Conservation (phyloP, 305 asterid genomes). For the Fraxinus xanthoxyloides region DNA sequence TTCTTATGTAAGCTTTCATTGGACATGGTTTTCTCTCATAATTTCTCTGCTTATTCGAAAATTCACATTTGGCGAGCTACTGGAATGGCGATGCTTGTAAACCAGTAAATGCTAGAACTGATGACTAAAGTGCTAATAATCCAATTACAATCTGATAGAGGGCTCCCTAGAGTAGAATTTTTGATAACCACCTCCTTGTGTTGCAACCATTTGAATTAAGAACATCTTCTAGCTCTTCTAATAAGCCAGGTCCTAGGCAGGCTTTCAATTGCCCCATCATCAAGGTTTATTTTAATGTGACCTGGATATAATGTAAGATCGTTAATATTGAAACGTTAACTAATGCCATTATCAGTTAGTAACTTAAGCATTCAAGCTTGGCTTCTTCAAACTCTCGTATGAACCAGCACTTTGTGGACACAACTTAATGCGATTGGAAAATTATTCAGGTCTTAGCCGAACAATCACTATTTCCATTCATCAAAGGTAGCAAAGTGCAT, state of each 20-base stretch:
- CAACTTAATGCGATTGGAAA: not conserved
- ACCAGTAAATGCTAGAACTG: not conserved
- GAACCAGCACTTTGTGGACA: not conserved
- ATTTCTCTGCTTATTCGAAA: not conserved
- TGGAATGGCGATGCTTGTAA: not conserved
- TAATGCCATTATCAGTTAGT: not conserved
- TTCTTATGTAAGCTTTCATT: not conserved
- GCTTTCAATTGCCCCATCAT: not conserved
- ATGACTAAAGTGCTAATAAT: not conserved
- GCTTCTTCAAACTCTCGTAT: not conserved
- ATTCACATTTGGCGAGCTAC: not conserved
- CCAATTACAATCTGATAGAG: not conserved
- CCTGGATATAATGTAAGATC: not conserved
- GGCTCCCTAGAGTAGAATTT: not conserved
- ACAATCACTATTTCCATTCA: not conserved
- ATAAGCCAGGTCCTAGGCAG: not conserved
- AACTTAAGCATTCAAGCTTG: not conserved
- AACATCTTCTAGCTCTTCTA: not conserved
- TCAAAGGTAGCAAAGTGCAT: not conserved
- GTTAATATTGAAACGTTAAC: not conserved
- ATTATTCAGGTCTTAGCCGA: not conserved
- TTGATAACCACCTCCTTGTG: not conserved
- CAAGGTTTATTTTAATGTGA: not conserved
- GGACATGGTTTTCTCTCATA: not conserved
- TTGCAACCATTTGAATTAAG: not conserved